phyloP scores from a whole-genome alignment of 768 basidiomycete species.

The Leucocoprinus sp. region DNA sequence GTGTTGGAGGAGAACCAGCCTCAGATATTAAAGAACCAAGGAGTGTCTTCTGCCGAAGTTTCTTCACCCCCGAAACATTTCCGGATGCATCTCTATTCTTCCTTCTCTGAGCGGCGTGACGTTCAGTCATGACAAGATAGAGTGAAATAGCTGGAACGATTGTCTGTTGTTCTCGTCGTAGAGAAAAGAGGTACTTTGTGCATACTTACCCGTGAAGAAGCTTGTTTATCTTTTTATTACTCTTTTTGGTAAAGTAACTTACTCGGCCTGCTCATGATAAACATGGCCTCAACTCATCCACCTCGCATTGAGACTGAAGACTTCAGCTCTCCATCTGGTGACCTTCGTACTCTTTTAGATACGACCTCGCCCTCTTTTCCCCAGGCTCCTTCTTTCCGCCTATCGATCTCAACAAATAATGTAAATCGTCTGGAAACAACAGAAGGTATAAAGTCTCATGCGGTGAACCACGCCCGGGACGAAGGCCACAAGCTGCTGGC shows the following conservation, averaged over 20 bases:
- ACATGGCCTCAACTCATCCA: background rate
- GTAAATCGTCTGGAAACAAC: background rate
- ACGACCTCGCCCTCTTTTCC: conserved; percentile 9
- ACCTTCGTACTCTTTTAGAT: conserved; percentile 3
- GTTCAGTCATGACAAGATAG: too few species aligned
- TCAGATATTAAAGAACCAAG: conserved; percentile 20
- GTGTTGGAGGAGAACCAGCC: conserved; percentile 12
- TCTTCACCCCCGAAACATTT: conserved; percentile 17
- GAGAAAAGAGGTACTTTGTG: background rate
- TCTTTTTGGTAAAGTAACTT: background rate
- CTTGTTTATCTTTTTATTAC: background rate
- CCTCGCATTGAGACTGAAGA: conserved; percentile 11
- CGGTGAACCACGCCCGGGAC: conserved; percentile 26
- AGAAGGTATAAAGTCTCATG: background rate
- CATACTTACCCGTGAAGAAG: background rate
- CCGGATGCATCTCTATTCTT: conserved; percentile 3
- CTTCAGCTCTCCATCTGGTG: background rate
- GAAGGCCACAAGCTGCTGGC: conserved; percentile 66
- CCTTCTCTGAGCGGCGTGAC: conserved; percentile 1
- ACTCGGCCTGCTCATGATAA: background rate
- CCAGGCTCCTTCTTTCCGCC: conserved; percentile 10
- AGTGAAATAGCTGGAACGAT: background rate
- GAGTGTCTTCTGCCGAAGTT: conserved; percentile 37
- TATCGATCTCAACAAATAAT: conserved; percentile 10
- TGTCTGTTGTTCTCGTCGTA: background rate